Percentiles rank a stretch among this genome's conserved stretches.
phyloP scores from a whole-genome alignment of 257 asterid genomes.

The Fraxinus americana region DNA sequence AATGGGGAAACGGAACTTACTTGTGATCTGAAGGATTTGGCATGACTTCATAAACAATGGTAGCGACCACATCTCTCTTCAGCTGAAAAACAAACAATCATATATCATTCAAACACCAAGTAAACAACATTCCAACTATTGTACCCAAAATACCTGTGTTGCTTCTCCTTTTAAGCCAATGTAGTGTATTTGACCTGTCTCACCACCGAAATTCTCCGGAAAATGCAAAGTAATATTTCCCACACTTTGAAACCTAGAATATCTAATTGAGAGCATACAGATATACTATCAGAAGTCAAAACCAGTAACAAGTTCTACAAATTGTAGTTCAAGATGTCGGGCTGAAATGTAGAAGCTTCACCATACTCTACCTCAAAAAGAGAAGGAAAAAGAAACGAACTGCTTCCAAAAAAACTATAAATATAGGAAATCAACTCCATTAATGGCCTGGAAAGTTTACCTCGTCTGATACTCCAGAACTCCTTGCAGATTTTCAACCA shows the following conservation, averaged over 20 bases:
- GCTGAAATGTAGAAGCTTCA: neutral
- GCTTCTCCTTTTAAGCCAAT: slow-evolving; percentile 99
- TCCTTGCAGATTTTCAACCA: slow-evolving; percentile 87
- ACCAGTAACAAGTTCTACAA: neutral
- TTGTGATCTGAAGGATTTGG: slow-evolving; percentile 99
- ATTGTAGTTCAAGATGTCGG: slow-evolving; percentile 2
- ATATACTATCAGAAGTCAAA: slow-evolving; percentile 20
- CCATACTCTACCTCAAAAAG: neutral
- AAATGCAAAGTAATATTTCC: slow-evolving; percentile 94
- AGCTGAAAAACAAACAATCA: slow-evolving; percentile 48
- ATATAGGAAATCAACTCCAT: slow-evolving; percentile 14
- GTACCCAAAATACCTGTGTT: slow-evolving; percentile 69
- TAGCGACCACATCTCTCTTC: slow-evolving; percentile 90
- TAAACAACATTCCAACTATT: slow-evolving; percentile 11
- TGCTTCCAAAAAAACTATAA: slow-evolving; percentile 15
- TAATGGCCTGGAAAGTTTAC: slow-evolving; percentile 38
- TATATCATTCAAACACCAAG: neutral
- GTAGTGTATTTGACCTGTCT: slow-evolving; percentile 84
- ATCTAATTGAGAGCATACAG: slow-evolving; percentile 50
- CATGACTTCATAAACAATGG: slow-evolving; percentile 88
- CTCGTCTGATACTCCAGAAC: slow-evolving; percentile 92
- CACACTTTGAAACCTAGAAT: slow-evolving; percentile 90
- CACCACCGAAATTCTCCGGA: slow-evolving; percentile 91
- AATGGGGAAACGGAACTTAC: slow-evolving; percentile 47
- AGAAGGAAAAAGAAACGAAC: slow-evolving; percentile 10